Percentiles rank a stretch among this genome's conserved stretches.
Evolutionary conservation across 305 asterid species (phyloP).

Genomic region (Lippia alba): DNA sequence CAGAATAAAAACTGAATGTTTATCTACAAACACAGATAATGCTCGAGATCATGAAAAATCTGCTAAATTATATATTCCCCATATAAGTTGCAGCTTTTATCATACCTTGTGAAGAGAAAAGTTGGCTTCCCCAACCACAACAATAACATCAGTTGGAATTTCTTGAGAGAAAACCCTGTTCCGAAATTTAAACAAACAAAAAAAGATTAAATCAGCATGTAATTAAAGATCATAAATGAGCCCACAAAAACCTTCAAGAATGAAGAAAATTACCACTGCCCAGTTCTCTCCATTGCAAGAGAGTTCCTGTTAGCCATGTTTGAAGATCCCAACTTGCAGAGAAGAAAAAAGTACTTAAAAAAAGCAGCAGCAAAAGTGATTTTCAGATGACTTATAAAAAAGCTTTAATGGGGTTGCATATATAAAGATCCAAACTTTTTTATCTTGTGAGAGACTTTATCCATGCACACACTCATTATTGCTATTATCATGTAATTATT

Average conservation of each 20-base stretch:
- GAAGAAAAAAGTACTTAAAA: background rate
- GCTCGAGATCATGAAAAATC: constrained; percentile 7
- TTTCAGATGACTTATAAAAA: constrained; percentile 17
- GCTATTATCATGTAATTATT: too few species aligned
- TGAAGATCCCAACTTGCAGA: constrained; percentile 9
- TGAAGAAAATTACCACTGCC: constrained; percentile 66
- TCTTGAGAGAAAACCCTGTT: constrained; percentile 90
- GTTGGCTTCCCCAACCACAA: constrained; percentile 77
- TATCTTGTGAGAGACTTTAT: constrained; percentile 30
- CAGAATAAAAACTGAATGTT: too few species aligned
- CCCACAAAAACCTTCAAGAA: background rate
- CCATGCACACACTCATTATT: constrained; percentile 29
- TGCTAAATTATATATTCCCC: background rate
- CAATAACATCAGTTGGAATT: constrained; percentile 81
- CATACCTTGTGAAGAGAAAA: constrained; percentile 90
- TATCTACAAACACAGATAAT: background rate
- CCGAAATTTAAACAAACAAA: background rate
- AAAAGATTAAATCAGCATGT: background rate
- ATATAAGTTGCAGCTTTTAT: background rate
- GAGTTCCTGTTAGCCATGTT: constrained; percentile 56
- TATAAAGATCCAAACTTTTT: constrained; percentile 41
- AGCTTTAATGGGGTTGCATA: constrained; percentile 34
- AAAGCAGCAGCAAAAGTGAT: constrained; percentile 7
- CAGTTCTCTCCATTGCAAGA: constrained; percentile 92
- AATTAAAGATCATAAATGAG: too few species aligned